Conservation (phyloP, 176 grass and related monocot species). For the Puya raimondii region DNA sequence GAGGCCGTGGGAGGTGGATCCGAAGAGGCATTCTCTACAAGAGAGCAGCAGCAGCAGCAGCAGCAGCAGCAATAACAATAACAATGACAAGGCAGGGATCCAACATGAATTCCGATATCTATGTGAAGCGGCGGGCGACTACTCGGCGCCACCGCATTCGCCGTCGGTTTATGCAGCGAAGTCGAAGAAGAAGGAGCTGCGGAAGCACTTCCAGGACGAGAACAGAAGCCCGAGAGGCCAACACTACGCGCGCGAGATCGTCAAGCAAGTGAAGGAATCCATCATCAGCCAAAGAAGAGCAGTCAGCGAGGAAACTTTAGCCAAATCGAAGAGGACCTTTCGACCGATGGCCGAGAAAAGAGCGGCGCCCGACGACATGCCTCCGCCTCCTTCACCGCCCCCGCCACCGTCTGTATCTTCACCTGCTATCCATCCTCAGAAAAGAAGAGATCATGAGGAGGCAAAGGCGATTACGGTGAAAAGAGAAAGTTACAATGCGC, state of each 20-base stretch:
- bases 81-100: not conserved
- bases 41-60: conserved; percentile 29
- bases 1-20: conserved; percentile 32
- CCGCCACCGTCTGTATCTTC: conserved; percentile 28
- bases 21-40: conserved; percentile 48
- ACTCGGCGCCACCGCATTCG: conserved; percentile 52
- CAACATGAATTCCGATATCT: conserved; percentile 6
- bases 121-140: not conserved
- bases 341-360: conserved; percentile 29
- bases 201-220: conserved; percentile 24
- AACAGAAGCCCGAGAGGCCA: conserved; percentile 35
- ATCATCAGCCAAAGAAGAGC: conserved; percentile 37
- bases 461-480: conserved; percentile 23
- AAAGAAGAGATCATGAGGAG: conserved; percentile 21
- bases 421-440: no score
- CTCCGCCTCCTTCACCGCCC: conserved; percentile 11
- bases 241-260: conserved; percentile 47
- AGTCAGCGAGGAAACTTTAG: not conserved
- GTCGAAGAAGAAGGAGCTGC: conserved; percentile 12
- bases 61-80: not conserved
- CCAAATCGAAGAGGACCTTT: conserved; percentile 12
- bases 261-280: conserved; percentile 63
- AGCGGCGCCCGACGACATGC: not conserved
- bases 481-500: conserved; percentile 18
- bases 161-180: conserved; percentile 27